Evolutionary conservation across 495 filamentous ascomycete genomes (phyloP).

Genomic region (Penicillium waksmanii): DNA sequence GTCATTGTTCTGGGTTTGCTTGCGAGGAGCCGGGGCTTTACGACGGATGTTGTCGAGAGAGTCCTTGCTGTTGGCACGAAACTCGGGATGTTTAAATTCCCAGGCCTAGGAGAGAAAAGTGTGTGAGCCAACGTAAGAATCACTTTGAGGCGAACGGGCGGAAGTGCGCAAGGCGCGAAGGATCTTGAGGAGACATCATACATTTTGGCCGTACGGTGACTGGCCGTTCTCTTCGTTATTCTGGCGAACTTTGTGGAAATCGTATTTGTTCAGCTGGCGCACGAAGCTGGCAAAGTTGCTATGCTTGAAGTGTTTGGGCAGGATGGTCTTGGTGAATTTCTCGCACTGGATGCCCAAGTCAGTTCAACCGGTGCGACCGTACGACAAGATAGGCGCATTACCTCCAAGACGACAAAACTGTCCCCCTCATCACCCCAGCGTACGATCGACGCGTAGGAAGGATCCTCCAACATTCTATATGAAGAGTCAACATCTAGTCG

Average conservation of each 20-base stretch:
- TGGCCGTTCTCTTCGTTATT: slow-evolving; percentile 93
- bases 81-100: slow-evolving; percentile 99
- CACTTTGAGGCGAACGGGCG: background rate
- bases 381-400: slow-evolving; percentile 43
- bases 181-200: slow-evolving; percentile 51
- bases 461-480: slow-evolving; percentile 93
- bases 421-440: slow-evolving; percentile 94
- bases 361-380: slow-evolving; percentile 9
- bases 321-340: slow-evolving; percentile 95
- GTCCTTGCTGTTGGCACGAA: slow-evolving; percentile 93
- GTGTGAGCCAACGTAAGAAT: background rate
- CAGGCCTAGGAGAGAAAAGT: slow-evolving; percentile 65
- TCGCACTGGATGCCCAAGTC: slow-evolving; percentile 68
- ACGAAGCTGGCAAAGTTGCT: slow-evolving; percentile 99
- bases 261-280: slow-evolving; percentile 98
- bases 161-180: background rate
- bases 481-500: slow-evolving; percentile 8
- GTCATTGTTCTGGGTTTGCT: slow-evolving; percentile 63
- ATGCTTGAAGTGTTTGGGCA: slow-evolving; percentile 99
- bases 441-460: slow-evolving; percentile 87
- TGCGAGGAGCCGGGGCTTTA: slow-evolving; percentile 92
- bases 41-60: slow-evolving; percentile 95
- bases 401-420: slow-evolving; percentile 97
- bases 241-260: slow-evolving; percentile 98
- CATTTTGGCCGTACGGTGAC: slow-evolving; percentile 88